phyloP scores from a whole-genome alignment of 2,329 filamentous ascomycete genomes.

The Orbilia blumenaviensis region DNA sequence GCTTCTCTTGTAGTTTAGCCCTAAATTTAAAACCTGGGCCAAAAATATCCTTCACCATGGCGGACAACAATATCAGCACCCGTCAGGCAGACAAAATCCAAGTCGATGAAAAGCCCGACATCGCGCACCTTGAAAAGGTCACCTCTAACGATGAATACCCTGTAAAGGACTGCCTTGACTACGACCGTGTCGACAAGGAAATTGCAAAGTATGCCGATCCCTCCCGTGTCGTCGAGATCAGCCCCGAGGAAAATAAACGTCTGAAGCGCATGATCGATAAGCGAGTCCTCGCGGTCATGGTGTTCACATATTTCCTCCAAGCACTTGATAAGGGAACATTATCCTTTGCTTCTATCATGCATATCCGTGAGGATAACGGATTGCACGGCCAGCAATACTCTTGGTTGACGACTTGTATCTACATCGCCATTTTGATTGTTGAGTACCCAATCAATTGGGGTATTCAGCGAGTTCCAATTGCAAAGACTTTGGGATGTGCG shows the following conservation, averaged over 20 bases:
- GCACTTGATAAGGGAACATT: conserved; percentile 74
- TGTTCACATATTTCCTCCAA: conserved; percentile 77
- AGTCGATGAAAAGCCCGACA: conserved; percentile 41
- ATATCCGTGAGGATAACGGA: conserved; percentile 63
- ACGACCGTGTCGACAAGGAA: conserved; percentile 73
- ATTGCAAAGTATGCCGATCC: conserved; percentile 74
- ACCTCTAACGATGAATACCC: conserved; percentile 56
- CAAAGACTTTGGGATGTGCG: conserved; percentile 72
- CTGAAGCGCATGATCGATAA: conserved; percentile 73
- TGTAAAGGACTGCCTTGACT: conserved; percentile 67
- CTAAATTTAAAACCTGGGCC: not conserved
- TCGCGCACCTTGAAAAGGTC: conserved; percentile 65
- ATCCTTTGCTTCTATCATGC: conserved; percentile 72
- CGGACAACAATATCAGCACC: conserved; percentile 22
- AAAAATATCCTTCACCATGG: conserved; percentile 13
- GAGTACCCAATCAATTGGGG: conserved; percentile 77
- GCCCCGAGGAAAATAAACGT: conserved; percentile 69
- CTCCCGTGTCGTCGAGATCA: conserved; percentile 66
- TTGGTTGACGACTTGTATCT: conserved; percentile 79
- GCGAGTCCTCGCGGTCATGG: conserved; percentile 75
- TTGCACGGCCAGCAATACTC: conserved; percentile 64
- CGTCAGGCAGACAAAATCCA: conserved; percentile 6
- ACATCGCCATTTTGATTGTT: conserved; percentile 74
- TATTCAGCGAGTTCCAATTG: conserved; percentile 72
- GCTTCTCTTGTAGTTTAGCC: conserved; percentile 3